Conservation (phyloP, 192 early-diverging fungal genomes). For the Obelidium mucronatum region DNA sequence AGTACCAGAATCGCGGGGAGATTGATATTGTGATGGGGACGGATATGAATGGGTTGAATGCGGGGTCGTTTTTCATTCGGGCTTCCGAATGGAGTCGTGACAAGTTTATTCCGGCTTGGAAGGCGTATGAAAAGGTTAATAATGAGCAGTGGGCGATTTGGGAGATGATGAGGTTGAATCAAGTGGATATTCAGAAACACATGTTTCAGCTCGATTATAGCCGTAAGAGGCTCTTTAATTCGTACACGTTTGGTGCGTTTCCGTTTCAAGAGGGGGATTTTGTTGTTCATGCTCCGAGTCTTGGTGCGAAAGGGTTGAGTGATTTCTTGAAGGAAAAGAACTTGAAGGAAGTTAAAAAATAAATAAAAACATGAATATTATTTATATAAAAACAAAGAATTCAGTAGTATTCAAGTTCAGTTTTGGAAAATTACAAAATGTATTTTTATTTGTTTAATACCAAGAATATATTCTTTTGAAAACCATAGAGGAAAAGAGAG, state of each 20-base stretch:
- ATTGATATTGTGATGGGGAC: constrained; percentile 10
- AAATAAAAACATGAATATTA: too few relatives aligned
- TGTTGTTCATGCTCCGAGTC: constrained; percentile 7
- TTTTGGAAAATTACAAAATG: too few relatives aligned
- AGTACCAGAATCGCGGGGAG: neutral
- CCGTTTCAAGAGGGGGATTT: constrained; percentile 4
- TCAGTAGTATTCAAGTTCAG: too few relatives aligned
- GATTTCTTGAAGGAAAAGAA: constrained; percentile 1
- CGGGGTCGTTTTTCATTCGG: constrained; percentile 28
- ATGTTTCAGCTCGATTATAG: neutral
- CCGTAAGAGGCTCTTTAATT: constrained; percentile 6
- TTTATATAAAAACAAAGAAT: too few relatives aligned
- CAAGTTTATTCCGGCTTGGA: neutral
- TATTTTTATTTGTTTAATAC: too few relatives aligned
- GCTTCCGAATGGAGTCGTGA: neutral
- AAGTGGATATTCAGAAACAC: neutral
- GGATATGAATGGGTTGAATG: constrained; percentile 16
- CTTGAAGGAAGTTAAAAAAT: neutral
- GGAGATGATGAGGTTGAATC: neutral
- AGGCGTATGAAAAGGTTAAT: neutral
- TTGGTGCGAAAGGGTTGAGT: neutral
- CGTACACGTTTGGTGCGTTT: neutral
- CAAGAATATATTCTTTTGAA: too few relatives aligned
- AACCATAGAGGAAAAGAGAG: too few relatives aligned
- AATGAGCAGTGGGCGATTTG: constrained; percentile 7